Base-by-base conservation (phyloP, 208 protist genomes). In the Leishmania tropica region DNA sequence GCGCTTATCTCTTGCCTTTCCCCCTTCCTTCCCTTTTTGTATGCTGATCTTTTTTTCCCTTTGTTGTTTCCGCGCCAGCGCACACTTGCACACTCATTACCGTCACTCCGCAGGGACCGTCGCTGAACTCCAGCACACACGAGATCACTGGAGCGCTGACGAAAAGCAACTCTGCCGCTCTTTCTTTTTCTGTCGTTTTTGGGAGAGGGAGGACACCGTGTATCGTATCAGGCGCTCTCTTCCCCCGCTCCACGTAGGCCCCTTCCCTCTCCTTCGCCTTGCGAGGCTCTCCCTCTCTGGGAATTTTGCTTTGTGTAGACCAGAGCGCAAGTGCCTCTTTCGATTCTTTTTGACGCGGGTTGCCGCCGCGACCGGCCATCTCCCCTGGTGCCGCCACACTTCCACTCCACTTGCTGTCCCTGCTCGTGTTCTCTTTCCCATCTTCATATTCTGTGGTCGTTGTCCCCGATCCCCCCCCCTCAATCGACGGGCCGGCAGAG, bases 31-130 rank as follows among this genome's bases (percentile, higher is more conserved):
- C n/a, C 71, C 47, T 31, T 56, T 21, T 40, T 58, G 10, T 10
- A 58, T 28, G 35, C 31, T 17, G 51, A 60, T 62, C n/a, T 56
- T 5, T 28, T 31, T 15, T 17, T 4, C 68, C 8, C 1, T 47
- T 28, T 35, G 47, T 24, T n/a, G 71, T 37, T 75, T 58, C n/a
- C 31, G n/a, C 17, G 3, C 19, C 8, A 58, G 47, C 47, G 40
- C 71, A 40, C 71, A 75, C 47, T 45, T 28, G 7, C 71, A 54
- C 47, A 75, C 71, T 40, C 67, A 73, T 40, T 68, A 19, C 31
- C 13, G 62, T 21, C 45, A 28, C 2, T 74, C 67, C 21, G 45
- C 45, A 53, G 45, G 70, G 28, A 17, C 45, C 8, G 40, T 53
- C 10, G 11, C 24, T 24, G 42, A 72, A 24, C 67, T 72, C 37